Base-by-base conservation (phyloP, 2,329 filamentous ascomycete genomes). In the Zarea fungicola region DNA sequence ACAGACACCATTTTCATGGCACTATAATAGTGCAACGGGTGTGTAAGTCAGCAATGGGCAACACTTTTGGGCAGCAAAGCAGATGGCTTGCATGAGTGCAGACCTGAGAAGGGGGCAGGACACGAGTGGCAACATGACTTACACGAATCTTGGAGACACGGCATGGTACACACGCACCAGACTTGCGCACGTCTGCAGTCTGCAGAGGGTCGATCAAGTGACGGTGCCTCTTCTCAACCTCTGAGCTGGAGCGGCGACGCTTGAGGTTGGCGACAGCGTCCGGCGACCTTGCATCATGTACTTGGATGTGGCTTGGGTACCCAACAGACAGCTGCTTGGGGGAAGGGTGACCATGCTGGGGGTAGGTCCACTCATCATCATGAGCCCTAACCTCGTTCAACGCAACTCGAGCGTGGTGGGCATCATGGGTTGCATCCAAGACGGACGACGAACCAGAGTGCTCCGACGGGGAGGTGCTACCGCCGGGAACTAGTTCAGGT, bases 121-220 rank as follows among this genome's bases (percentile, higher is more conserved):
- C 14, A 37, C 40, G 28, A 28, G 36, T 36, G 31, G 32, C 34
- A 25, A 46, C 32, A 52, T 60, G 58, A 60, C 72, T 68, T 68
- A 76, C 75, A 56, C 64, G 62, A 56, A 70, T 68, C 64, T 75
- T 77, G 55, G 66, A 68, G 52, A 72, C 65, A 55, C 68, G 72
- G 60, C 75, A 77, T 49, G 68, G 69, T 47, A 71, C 64, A 55
- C 75, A 78, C 28, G 74, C 72, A 50, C 70, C 70, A 56, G 64
- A 65, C 58, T 73, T 71, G 54, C 75, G 72, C 47, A 77, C 72
- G 48, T 69, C 67, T 45, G 72, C 73, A 36, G 75, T 76, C 60
- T 75, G 68, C 52, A 70, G 65, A 35, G 65, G 68, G 54, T 70
- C 63, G 48, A 59, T 58, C 22, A 71, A 60, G 48, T 69, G 65